phyloP scores from a whole-genome alignment of 192 early-diverging fungal species.

The Coemansia sp. region DNA sequence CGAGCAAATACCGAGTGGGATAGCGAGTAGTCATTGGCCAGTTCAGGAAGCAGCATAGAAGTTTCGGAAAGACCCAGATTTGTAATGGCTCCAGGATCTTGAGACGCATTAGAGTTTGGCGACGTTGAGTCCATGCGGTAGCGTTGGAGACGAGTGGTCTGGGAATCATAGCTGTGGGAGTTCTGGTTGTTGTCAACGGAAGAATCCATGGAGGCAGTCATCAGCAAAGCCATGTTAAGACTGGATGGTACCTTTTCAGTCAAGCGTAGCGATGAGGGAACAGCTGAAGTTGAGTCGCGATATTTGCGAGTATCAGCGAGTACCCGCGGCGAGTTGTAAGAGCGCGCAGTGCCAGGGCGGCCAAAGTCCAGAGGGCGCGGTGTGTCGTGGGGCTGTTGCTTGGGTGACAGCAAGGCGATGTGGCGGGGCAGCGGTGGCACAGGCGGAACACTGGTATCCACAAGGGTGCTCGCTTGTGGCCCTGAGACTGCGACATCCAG shows the following conservation, averaged over 20 bases:
- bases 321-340: slow-evolving; percentile 22
- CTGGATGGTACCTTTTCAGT: neutral
- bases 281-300: slow-evolving; percentile 25
- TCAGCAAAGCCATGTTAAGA: slow-evolving; percentile 7
- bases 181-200: neutral
- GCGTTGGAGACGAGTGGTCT: slow-evolving; percentile 18
- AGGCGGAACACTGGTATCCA: slow-evolving; percentile 20
- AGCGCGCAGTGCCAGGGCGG: slow-evolving; percentile 27
- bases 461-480: neutral
- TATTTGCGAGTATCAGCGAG: slow-evolving; percentile 21
- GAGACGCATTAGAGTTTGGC: neutral
- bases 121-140: slow-evolving; percentile 18
- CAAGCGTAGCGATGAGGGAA: slow-evolving; percentile 9
- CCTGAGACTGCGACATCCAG: neutral
- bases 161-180: neutral
- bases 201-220: neutral
- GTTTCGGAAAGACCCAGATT: neutral
- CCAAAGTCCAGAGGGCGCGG: slow-evolving; percentile 10
- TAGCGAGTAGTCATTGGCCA: neutral
- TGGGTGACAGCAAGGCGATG: neutral
- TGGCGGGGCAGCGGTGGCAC: slow-evolving; percentile 38
- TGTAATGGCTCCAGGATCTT: neutral
- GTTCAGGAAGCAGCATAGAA: neutral
- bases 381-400: slow-evolving; percentile 2
- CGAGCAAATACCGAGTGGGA: slow-evolving; percentile 16